Conservation (phyloP, 2,329 filamentous ascomycete species). For the Botrytis elliptica region DNA sequence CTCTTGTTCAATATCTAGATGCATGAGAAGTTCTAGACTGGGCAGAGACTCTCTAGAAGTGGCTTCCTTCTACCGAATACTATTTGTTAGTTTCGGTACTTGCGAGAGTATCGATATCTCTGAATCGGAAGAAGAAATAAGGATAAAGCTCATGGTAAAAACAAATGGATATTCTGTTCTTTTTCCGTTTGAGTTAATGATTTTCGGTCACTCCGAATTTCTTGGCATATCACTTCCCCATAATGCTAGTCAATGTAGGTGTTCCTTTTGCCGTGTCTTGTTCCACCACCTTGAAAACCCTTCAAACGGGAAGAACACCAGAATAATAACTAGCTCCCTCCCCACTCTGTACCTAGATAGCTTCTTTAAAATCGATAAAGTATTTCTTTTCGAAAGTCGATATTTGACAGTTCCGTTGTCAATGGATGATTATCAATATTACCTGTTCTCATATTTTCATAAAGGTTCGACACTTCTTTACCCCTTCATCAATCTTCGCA, state of each 20-base stretch:
- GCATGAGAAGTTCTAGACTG: not conserved
- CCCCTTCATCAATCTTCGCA: constrained; percentile 11
- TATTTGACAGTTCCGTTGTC: not conserved
- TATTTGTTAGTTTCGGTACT: not conserved
- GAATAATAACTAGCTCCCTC: not conserved
- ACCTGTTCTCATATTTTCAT: not conserved
- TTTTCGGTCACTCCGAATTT: not conserved
- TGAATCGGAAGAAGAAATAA: not conserved
- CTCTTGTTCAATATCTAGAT: not conserved
- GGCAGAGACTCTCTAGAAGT: not conserved
- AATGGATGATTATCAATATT: not conserved
- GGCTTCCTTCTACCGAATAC: not conserved
- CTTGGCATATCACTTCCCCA: not conserved
- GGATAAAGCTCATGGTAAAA: not conserved
- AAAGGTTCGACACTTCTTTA: not conserved
- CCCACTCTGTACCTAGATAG: not conserved
- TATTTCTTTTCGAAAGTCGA: not conserved
- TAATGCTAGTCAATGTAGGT: not conserved
- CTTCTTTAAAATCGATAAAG: not conserved
- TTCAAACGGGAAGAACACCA: not conserved
- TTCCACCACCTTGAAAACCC: not conserved
- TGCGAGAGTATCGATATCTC: not conserved
- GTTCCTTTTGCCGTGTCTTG: not conserved
- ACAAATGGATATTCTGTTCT: not conserved
- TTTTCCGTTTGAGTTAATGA: not conserved